Conservation (phyloP, 1,284 basidiomycete genomes). For the Irpex rosettiformis region DNA sequence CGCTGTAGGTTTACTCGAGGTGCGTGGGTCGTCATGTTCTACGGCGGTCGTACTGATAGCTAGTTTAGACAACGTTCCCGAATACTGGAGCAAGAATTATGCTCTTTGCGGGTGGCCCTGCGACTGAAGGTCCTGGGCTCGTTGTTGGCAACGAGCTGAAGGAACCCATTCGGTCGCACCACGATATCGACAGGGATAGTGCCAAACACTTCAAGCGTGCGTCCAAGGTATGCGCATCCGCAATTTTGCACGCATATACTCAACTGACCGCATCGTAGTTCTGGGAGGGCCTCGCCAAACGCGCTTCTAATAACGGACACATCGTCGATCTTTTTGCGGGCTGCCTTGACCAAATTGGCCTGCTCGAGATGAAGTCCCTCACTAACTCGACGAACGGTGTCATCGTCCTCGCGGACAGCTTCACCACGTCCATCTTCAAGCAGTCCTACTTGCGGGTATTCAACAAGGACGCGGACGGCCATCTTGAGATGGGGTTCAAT, state of each 20-base stretch:
- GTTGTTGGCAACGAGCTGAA: slow-evolving; percentile 95
- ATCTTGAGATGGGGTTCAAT: slow-evolving; percentile 98
- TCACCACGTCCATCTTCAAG: slow-evolving; percentile 98
- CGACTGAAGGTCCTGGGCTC: slow-evolving; percentile 96
- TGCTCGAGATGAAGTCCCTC: slow-evolving; percentile 96
- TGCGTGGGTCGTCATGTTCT: slow-evolving; percentile 27
- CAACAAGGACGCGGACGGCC: slow-evolving; percentile 90
- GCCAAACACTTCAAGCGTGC: slow-evolving; percentile 98
- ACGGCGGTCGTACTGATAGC: no score
- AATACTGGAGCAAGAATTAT: slow-evolving; percentile 97
- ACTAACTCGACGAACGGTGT: slow-evolving; percentile 96
- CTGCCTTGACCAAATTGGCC: slow-evolving; percentile 96
- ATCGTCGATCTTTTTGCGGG: slow-evolving; percentile 96
- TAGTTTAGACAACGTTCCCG: slow-evolving; percentile 82
- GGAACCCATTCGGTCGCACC: slow-evolving; percentile 98
- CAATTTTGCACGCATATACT: background rate
- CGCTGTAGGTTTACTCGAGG: slow-evolving; percentile 93
- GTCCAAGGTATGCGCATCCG: slow-evolving; percentile 64
- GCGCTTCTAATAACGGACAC: slow-evolving; percentile 93
- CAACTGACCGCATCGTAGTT: slow-evolving; percentile 60
- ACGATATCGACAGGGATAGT: slow-evolving; percentile 97
- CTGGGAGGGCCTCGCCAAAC: slow-evolving; percentile 94
- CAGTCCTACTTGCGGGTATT: slow-evolving; percentile 95
- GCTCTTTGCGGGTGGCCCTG: slow-evolving; percentile 96
- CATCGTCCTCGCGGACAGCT: slow-evolving; percentile 96